Evolutionary conservation across 495 filamentous ascomycete genomes (phyloP), one percentile per base, ranked within the genome.

Genomic region (Xylaria scruposa): DNA sequence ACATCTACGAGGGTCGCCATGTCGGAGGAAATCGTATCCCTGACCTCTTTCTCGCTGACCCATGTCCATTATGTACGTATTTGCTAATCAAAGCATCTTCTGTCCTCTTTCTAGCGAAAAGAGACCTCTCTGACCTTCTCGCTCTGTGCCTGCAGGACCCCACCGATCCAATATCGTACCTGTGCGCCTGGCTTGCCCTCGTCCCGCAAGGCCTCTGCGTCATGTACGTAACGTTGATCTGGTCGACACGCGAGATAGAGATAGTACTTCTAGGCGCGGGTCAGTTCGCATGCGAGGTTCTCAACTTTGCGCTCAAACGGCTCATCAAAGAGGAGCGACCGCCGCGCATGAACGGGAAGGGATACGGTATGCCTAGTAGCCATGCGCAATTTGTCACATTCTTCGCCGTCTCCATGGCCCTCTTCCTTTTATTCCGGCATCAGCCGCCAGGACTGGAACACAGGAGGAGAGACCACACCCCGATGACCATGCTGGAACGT

Each of bases 351-450:
- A 92, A 92, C 82, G 92, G 93, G 87, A 97, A 97, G 80, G 96
- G 96, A 71, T 99, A 98, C 77, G 96, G 96, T 73, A 99, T 99
- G 96, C 96, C 96, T n/a, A 94, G 91, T 58, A 97, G 94, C 33
- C 96, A 99, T 83, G 93, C 96, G 12, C 96, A 99, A 81, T 99
- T 97, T 79, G 91, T 93, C 60, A 85, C 90, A 12, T 99, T 93
- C 84, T 98, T 97, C 85, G 90, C 93, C 53, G 83, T 96, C 67
- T 94, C 92, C 76, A 80, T 97, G 31, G 83, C 89, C 19, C 84
- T 99, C 38, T 98, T 98, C 82, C 84, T 98, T 31, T 84, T 95
- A 19, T 82, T 92, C 62, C 88, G 95, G 70, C 93, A 97, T 79
- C 83, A 85, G 9, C 93, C 92, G 8, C 83, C 71, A 46, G 54